Evolutionary conservation across 1,284 basidiomycete genomes (phyloP).

Genomic region (Salmacisia buchloeana): DNA sequence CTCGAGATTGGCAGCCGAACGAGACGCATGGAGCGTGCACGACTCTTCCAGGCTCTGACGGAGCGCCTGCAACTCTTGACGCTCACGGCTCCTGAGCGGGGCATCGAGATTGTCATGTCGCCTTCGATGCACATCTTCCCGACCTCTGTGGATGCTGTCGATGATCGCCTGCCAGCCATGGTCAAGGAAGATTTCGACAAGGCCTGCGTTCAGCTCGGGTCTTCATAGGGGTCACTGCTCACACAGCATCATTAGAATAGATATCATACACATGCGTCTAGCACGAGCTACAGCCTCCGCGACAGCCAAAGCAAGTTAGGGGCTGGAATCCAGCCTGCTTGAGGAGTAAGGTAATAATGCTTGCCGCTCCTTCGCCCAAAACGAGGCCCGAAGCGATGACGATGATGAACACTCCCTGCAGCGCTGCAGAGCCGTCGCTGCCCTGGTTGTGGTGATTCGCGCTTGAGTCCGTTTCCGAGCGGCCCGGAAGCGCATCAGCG

Average conservation of each 20-base stretch:
- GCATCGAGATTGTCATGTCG: neutral
- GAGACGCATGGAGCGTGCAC: neutral
- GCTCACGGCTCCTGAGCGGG: neutral
- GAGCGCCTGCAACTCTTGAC: neutral
- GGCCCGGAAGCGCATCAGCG: too few relatives aligned
- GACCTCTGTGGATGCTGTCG: neutral
- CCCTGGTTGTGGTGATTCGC: too few relatives aligned
- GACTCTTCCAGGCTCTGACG: neutral
- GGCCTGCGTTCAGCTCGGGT: neutral
- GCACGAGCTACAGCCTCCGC: conserved; percentile 58
- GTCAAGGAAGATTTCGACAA: conserved; percentile 1
- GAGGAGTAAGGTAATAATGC: conserved; percentile 71
- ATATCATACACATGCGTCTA: neutral
- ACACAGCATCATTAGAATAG: neutral
- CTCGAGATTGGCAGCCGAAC: neutral
- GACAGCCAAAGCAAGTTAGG: conserved; percentile 77
- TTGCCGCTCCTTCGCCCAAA: conserved; percentile 80
- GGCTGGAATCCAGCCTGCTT: conserved; percentile 66
- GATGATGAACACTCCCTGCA: conserved; percentile 56
- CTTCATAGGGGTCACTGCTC: neutral
- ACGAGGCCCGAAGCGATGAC: conserved; percentile 92
- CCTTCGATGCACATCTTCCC: conserved; percentile 1
- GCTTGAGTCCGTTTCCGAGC: too few relatives aligned
- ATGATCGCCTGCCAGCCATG: neutral
- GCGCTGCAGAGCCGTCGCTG: conserved; percentile 34